phyloP scores from a whole-genome alignment of 192 early-diverging fungal genomes.

The Allomyces arbusculus region DNA sequence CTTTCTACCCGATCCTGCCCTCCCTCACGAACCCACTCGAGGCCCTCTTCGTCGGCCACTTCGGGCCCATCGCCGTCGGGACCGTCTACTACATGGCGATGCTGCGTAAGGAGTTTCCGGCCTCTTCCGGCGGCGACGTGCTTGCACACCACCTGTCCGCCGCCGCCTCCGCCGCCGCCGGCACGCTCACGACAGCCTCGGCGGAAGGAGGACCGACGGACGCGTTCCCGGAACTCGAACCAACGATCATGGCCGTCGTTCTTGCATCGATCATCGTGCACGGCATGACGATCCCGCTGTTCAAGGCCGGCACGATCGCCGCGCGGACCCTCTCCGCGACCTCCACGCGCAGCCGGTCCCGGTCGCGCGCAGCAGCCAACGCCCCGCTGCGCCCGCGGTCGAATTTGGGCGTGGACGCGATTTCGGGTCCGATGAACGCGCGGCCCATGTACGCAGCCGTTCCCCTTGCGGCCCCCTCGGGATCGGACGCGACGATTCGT shows the following conservation, averaged over 20 bases:
- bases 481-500: background rate
- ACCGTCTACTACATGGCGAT: conserved; percentile 29
- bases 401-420: background rate
- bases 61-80: conserved; percentile 66
- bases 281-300: conserved; percentile 55
- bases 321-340: background rate
- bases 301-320: conserved; percentile 31
- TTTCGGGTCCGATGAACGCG: background rate
- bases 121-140: background rate
- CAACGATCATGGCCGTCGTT: conserved; percentile 51
- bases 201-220: background rate
- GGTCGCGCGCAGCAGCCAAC: background rate
- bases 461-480: background rate
- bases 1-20: conserved; percentile 40
- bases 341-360: background rate
- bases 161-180: no score
- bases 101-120: background rate
- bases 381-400: background rate
- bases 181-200: background rate
- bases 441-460: background rate
- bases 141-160: background rate
- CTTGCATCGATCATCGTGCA: conserved; percentile 61
- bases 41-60: conserved; percentile 70
- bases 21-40: conserved; percentile 48
- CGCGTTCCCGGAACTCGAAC: conserved; percentile 1